Base-by-base conservation (phyloP, 1,284 basidiomycete genomes). In the Hemileia vastatrix region DNA sequence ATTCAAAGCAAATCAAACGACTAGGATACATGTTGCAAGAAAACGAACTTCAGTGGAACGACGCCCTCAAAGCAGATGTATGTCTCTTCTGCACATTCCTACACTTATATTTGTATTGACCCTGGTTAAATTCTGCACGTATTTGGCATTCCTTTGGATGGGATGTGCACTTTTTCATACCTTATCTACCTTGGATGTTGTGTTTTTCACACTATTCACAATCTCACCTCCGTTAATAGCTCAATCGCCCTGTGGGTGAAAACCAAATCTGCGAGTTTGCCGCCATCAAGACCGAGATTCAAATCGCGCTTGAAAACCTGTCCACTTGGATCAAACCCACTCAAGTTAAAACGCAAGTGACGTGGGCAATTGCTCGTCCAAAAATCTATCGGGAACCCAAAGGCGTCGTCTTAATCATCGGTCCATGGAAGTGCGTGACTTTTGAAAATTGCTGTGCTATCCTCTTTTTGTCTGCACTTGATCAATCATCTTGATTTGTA, bases 321-420 rank as follows among this genome's bases (percentile, higher is more conserved):
- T 69, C 76, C 59, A 70, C 71, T 49, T 78, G 77, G 77, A 69
- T 75, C 40, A 75, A 72, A 66, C 70, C 72, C 13, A 45, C 65
- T 21, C 67, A 67, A 49, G 72, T 72, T 11, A 71, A 68, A 65
- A 70, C 73, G 6, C 70, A 68, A 18, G 36, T 70, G 6, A 69
- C 72, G 11, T 78, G 75, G 72, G 66, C 66, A 23, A 62, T 72
- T 24, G 71, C 76, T 48, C 70, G 66, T 54, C 72, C 76, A 4
- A 63, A 59, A n/a, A 65, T 78, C 40, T 69, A 71, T 50, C 70
- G 71, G 52, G 76, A 77, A 57, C 77, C 77, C n/a, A 77, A 78
- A 67, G 77, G 77, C 18, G 70, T 75, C 15, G 76, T 74, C 3
- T 67, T 77, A 19, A 70, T 78, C 49, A 69, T 78, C 19, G 76